phyloP scores from a whole-genome alignment of 345 rosid genomes.

The Dimocarpus longan region DNA sequence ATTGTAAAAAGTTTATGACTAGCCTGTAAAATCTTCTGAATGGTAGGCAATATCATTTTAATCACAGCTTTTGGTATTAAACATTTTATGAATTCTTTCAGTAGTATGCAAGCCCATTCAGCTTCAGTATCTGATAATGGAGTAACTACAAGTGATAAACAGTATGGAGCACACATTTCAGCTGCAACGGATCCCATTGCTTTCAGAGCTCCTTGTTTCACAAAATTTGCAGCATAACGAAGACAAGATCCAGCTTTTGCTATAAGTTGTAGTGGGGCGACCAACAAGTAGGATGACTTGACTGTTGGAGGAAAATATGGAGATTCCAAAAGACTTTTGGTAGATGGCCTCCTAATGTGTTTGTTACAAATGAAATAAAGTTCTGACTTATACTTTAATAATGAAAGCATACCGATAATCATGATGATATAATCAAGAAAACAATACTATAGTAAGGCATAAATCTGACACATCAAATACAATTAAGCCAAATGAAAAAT shows the following conservation, averaged over 20 bases:
- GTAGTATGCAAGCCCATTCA: conserved; percentile 76
- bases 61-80: conserved; percentile 69
- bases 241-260: conserved; percentile 70
- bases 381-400: conserved; percentile 9
- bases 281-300: conserved; percentile 77
- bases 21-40: conserved; percentile 92
- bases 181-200: conserved; percentile 85
- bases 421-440: conserved; percentile 5
- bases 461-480: conserved; percentile 5
- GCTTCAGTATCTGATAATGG: conserved; percentile 67
- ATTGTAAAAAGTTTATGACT: conserved; percentile 35
- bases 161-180: conserved; percentile 76
- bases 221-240: conserved; percentile 79
- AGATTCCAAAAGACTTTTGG: conserved; percentile 77
- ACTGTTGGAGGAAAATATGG: conserved; percentile 81
- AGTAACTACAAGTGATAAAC: conserved; percentile 66
- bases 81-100: conserved; percentile 76
- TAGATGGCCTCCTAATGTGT: conserved; percentile 81
- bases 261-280: conserved; percentile 81
- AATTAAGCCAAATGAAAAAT: not conserved
- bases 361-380: conserved; percentile 20
- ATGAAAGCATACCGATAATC: not conserved
- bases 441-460: conserved; percentile 13
- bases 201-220: conserved; percentile 81
- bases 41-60: conserved; percentile 66